These are phyloP conservation scores for Naganishia vaughanmartiniae DNA, from an alignment of 768 basidiomycete species.

Conservation along the genomic window DNA sequence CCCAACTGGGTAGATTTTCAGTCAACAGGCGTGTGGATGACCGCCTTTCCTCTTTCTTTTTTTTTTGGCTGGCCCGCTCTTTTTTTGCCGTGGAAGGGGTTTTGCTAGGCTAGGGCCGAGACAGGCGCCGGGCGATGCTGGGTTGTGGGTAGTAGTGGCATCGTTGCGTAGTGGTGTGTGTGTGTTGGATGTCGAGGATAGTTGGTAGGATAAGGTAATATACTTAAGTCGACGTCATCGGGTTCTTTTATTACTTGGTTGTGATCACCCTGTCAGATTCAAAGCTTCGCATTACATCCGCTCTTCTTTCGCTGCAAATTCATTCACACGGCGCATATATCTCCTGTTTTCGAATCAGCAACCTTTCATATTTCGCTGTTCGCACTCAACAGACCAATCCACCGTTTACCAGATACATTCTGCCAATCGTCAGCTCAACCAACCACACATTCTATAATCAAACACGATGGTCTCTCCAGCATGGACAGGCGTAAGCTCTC, in stretches of 20 bases:
- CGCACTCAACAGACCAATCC: background rate
- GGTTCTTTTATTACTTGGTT: too few species aligned
- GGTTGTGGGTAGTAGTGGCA: too few species aligned
- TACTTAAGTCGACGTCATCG: too few species aligned
- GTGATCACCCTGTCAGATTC: too few species aligned
- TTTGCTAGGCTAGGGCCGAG: background rate
- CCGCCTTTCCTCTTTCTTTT: background rate
- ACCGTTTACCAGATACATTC: background rate
- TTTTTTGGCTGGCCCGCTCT: background rate
- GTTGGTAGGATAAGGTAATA: too few species aligned
- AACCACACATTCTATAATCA: background rate
- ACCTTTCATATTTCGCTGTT: background rate
- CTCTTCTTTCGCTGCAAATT: too few species aligned
- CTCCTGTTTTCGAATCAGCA: background rate
- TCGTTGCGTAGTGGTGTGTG: too few species aligned
- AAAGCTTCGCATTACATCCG: too few species aligned
- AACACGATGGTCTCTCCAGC: constrained; percentile 30
- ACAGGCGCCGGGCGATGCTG: too few species aligned
- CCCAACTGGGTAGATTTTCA: constrained; percentile 9
- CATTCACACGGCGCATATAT: too few species aligned
- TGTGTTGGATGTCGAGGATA: too few species aligned
- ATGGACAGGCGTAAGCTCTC: constrained; percentile 21
- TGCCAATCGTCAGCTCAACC: constrained; percentile 3
- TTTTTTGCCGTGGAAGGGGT: too few species aligned
- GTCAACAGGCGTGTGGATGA: background rate